Evolutionary conservation across 1,139 yeast genomes (phyloP), one percentile per base, ranked within the genome.

Genomic region (Scheffersomyces titani): DNA sequence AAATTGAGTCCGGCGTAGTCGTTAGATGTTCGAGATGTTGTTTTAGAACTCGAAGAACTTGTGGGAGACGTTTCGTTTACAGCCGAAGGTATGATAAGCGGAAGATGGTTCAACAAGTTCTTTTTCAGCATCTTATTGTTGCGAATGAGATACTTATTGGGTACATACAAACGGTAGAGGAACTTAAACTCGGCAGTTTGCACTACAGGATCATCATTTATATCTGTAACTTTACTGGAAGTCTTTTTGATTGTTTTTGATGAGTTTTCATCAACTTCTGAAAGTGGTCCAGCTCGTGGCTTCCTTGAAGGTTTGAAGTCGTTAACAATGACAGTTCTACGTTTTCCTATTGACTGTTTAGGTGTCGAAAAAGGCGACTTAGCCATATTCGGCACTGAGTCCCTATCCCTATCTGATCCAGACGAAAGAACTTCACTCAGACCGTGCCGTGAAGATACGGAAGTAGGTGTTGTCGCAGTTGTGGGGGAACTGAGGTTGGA

Each of bases 131-230:
- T 63, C 52, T 65, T 64, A 59, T 69, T 70, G 63, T 69, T 71
- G 57, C 64, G 63, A 51, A 69, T 67, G 52, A 70, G 68, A 53
- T 68, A 66, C 54, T 70, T 71, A 51, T 71, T 66, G 6, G 82
- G 81, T 6, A 76, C 71, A 60, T 69, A 77, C 48, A 78, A 63
- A 57, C 65, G 67, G 56, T 73, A 75, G 21, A 78, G 66, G 44
- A 78, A 68, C 51, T 70, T 70, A 60, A 74, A 70, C 54, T 77
- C 80, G 16, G 74, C 69, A 3, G 69, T 57, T 54, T 44, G 54
- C 16, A 47, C 51, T 18, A 52, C 30, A 20, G 51, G 51, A 19
- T 46, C 49, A 21, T 50, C 52, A 36, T 30, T 16, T 3, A 30
- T 30, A 11, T 30, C 40, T 30, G 40, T 16, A 3, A 9, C 16